Evolutionary conservation across 2,329 filamentous ascomycete genomes (phyloP).

Genomic region (Fonsecaea multimorphosa): DNA sequence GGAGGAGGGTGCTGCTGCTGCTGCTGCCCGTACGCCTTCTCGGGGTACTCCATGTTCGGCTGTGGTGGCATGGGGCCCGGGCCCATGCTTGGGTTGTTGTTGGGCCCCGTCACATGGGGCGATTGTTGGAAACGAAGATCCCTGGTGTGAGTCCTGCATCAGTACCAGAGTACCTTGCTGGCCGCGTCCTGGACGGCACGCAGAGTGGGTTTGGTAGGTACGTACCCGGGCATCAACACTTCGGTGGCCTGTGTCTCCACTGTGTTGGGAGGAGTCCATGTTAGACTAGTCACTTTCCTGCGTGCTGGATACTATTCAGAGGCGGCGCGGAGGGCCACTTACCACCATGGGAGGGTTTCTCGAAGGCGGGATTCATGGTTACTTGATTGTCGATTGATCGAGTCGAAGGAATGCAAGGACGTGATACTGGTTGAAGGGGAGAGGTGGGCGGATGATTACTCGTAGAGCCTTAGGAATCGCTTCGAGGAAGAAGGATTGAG

Average conservation of each 20-base stretch:
- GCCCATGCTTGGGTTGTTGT: background rate
- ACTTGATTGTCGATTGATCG: background rate
- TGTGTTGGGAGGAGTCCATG: background rate
- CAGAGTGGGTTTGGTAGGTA: background rate
- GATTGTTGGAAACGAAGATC: constrained; percentile 4
- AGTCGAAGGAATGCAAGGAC: background rate
- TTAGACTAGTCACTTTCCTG: background rate
- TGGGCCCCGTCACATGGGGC: background rate
- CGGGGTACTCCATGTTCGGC: background rate
- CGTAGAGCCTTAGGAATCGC: background rate
- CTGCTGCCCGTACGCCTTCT: background rate
- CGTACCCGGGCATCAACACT: constrained; percentile 2
- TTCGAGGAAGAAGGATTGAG: background rate
- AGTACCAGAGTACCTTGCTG: too few species aligned
- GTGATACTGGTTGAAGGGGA: background rate
- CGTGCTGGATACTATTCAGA: background rate
- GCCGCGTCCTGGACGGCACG: too few species aligned
- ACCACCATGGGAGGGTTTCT: constrained; percentile 1
- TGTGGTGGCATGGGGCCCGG: background rate
- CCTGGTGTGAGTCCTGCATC: background rate
- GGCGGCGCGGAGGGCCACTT: background rate
- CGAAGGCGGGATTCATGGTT: background rate
- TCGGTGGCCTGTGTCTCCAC: background rate
- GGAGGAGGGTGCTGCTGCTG: too few species aligned
- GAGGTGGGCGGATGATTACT: background rate